phyloP scores from a whole-genome alignment of 768 basidiomycete species.

The Agrocybe pediades region DNA sequence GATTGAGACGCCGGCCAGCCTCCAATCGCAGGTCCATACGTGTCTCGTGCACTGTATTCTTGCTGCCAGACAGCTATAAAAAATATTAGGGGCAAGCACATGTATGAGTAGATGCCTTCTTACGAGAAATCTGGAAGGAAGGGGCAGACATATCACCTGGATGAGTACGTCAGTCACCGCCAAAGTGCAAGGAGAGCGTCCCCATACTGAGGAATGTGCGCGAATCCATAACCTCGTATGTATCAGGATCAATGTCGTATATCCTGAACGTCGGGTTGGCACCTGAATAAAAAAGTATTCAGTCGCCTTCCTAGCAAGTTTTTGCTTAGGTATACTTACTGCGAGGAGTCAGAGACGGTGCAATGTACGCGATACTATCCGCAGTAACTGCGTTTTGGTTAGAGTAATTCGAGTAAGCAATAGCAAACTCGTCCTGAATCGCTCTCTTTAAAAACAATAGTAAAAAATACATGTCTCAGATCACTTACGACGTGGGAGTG shows the following conservation, averaged over 20 bases:
- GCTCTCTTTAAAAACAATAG: background rate
- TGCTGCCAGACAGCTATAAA: constrained; percentile 49
- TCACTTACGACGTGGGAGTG: constrained; percentile 46
- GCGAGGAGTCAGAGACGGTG: constrained; percentile 59
- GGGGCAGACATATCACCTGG: constrained; percentile 44
- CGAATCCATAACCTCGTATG: constrained; percentile 65
- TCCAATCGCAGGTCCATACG: constrained; percentile 48
- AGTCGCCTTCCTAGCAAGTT: background rate
- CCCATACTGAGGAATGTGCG: constrained; percentile 49
- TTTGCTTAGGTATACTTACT: constrained; percentile 31
- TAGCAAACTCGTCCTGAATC: constrained; percentile 55
- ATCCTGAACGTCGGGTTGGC: constrained; percentile 59
- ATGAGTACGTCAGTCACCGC: background rate
- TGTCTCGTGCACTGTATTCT: constrained; percentile 57
- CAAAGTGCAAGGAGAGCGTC: background rate
- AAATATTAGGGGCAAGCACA: background rate
- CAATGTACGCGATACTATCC: constrained; percentile 48
- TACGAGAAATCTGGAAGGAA: constrained; percentile 48
- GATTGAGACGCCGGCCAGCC: constrained; percentile 37
- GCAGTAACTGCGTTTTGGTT: constrained; percentile 46
- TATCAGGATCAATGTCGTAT: constrained; percentile 68
- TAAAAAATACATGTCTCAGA: too few relatives aligned
- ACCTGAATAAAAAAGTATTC: constrained; percentile 27
- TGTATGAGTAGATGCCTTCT: constrained; percentile 13
- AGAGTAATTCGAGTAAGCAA: constrained; percentile 58